Percentiles rank a stretch among this genome's conserved stretches.
phyloP scores from a whole-genome alignment of 23 red algal genomes.

The Gracilaria vermiculophylla region DNA sequence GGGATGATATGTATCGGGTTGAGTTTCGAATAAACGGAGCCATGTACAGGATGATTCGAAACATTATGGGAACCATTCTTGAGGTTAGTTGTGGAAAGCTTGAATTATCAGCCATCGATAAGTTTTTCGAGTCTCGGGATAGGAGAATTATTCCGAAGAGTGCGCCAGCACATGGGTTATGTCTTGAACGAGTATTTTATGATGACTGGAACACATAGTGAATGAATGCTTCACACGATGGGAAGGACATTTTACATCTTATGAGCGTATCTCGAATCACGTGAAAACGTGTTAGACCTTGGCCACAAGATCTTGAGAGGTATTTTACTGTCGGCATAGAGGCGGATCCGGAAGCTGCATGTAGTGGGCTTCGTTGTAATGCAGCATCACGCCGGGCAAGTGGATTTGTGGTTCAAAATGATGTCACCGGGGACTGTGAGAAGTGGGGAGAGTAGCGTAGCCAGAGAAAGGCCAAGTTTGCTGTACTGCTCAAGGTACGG shows the following conservation, averaged over 20 bases:
- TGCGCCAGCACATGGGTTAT: conserved; percentile 62
- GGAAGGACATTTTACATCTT: too few relatives aligned
- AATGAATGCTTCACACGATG: neutral
- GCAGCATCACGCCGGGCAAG: too few relatives aligned
- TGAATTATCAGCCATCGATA: conserved; percentile 39
- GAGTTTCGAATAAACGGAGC: conserved; percentile 89
- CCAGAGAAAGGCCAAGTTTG: too few relatives aligned
- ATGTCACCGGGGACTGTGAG: too few relatives aligned
- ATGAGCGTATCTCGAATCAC: neutral
- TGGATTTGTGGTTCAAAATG: too few relatives aligned
- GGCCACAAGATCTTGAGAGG: too few relatives aligned
- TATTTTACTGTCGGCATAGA: too few relatives aligned
- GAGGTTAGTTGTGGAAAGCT: conserved; percentile 54
- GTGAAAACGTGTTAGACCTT: too few relatives aligned
- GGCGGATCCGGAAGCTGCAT: too few relatives aligned
- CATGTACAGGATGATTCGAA: conserved; percentile 93
- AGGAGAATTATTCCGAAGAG: conserved; percentile 38
- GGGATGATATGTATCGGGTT: conserved; percentile 63
- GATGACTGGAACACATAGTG: conserved; percentile 28
- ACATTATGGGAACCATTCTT: conserved; percentile 80
- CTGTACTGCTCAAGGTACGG: too few relatives aligned
- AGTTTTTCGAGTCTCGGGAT: conserved; percentile 33
- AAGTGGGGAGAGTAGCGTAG: too few relatives aligned
- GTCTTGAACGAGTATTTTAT: conserved; percentile 68
- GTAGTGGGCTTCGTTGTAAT: too few relatives aligned